Conservation (phyloP, 192 early-diverging fungal species). For the Podochytrium sp. region DNA sequence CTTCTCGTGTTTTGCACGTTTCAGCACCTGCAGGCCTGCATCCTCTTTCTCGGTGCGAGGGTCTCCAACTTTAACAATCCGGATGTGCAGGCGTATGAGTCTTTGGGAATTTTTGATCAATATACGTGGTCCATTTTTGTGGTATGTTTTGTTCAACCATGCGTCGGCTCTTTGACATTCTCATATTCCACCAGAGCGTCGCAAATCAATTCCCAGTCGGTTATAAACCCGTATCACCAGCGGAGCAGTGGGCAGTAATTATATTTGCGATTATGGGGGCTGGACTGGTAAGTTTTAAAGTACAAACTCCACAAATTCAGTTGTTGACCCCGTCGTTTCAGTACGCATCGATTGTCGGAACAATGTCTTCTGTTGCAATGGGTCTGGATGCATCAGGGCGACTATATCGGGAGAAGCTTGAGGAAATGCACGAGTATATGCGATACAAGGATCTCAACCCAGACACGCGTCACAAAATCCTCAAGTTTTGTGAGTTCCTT, state of each 20-base stretch:
- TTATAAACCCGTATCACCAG: not conserved
- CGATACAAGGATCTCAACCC: conserved; percentile 14
- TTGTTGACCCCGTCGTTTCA: not conserved
- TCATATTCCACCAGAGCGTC: not conserved
- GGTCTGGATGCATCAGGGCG: conserved; percentile 33
- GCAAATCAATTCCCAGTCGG: not conserved
- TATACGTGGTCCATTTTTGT: conserved; percentile 3
- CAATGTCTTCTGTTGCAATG: conserved; percentile 20
- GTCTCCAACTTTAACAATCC: not conserved
- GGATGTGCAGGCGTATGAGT: not conserved
- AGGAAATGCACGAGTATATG: conserved; percentile 38
- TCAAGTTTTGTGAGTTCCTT: too few relatives aligned
- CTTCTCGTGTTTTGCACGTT: conserved; percentile 1
- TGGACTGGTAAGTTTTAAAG: too few relatives aligned
- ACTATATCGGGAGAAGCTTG: conserved; percentile 28
- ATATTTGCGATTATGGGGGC: conserved; percentile 1
- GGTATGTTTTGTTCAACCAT: not conserved
- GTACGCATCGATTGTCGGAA: conserved; percentile 13
- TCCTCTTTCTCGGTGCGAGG: conserved; percentile 2
- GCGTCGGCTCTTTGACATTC: too few relatives aligned
- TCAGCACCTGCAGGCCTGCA: conserved; percentile 10
- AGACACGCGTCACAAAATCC: conserved; percentile 13
- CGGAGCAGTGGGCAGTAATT: not conserved
- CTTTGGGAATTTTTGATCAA: not conserved
- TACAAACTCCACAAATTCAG: too few relatives aligned